A percentile compares a stretch with the other conserved stretches of the same genome.
phyloP scores from a whole-genome alignment of 2,329 filamentous ascomycete genomes.

The Nothopassalora personata region DNA sequence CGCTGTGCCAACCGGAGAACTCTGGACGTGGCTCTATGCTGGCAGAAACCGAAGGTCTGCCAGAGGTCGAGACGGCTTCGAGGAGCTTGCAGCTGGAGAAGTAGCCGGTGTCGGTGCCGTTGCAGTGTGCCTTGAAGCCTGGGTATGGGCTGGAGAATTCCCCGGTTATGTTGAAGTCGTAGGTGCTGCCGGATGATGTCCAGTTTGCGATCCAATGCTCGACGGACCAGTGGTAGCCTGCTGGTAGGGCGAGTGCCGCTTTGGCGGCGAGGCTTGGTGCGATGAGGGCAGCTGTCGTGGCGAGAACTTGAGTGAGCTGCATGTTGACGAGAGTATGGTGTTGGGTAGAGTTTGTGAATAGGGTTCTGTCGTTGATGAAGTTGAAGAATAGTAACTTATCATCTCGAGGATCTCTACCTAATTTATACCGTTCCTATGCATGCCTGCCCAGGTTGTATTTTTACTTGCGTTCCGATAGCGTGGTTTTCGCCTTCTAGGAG shows the following conservation, averaged over 20 bases:
- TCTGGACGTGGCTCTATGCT: background rate
- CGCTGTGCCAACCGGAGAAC: too few relatives aligned
- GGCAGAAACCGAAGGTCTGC: conserved; percentile 5
- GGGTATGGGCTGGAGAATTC: background rate
- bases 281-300: background rate
- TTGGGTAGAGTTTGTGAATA: background rate
- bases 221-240: conserved; percentile 6
- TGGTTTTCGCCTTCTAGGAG: background rate
- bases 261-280: background rate
- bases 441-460: background rate
- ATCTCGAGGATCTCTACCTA: background rate
- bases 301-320: conserved; percentile 6
- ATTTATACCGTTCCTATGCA: background rate
- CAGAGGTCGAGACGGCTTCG: conserved; percentile 1
- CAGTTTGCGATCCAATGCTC: conserved; percentile 11
- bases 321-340: background rate
- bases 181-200: conserved; percentile 4
- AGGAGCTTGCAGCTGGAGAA: conserved; percentile 9
- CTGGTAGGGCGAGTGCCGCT: conserved; percentile 1
- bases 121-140: conserved; percentile 13
- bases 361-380: background rate
- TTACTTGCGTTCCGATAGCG: background rate
- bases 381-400: background rate
- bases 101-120: conserved; percentile 9
- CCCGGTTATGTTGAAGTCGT: conserved; percentile 15